Conservation (phyloP, 805 yeast species). For the Hanseniaspora clermontiae region DNA sequence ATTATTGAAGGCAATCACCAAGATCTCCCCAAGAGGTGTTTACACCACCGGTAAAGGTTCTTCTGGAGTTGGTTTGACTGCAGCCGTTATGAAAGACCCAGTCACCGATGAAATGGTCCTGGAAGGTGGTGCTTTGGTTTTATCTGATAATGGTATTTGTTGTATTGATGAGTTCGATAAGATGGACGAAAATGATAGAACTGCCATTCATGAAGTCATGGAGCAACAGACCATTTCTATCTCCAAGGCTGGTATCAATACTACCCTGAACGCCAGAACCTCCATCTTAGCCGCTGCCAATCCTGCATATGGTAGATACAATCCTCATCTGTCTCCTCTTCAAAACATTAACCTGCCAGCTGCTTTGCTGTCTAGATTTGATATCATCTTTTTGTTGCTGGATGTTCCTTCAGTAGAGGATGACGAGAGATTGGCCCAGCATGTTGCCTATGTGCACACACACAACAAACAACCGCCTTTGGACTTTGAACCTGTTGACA, state of each 20-base stretch:
- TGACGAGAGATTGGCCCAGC: conserved; percentile 80
- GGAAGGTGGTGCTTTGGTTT: conserved; percentile 95
- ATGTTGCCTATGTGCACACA: conserved; percentile 94
- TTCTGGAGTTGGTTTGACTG: conserved; percentile 96
- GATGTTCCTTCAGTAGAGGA: conserved; percentile 70
- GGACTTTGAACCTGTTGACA: conserved; percentile 64
- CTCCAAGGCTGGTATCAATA: conserved; percentile 94
- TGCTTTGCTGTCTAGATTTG: conserved; percentile 88
- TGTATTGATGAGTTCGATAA: conserved; percentile 98
- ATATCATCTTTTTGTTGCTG: conserved; percentile 70
- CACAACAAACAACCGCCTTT: conserved; percentile 72
- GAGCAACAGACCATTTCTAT: conserved; percentile 97
- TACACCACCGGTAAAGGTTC: conserved; percentile 98
- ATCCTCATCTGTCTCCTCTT: conserved; percentile 77
- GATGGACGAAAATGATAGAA: conserved; percentile 93
- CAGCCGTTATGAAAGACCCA: conserved; percentile 97
- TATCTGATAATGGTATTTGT: conserved; percentile 95
- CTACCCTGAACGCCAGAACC: conserved; percentile 88
- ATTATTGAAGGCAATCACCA: conserved; percentile 75
- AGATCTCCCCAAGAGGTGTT: conserved; percentile 90
- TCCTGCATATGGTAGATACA: conserved; percentile 89
- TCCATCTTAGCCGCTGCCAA: conserved; percentile 98
- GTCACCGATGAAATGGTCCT: conserved; percentile 97
- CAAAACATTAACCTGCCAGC: conserved; percentile 96
- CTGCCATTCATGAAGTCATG: conserved; percentile 98